Percentiles rank a stretch among this genome's conserved stretches.
Evolutionary conservation across 1,139 yeast genomes (phyloP).

Genomic region (Nakaseomyces kungkrabaensis): DNA sequence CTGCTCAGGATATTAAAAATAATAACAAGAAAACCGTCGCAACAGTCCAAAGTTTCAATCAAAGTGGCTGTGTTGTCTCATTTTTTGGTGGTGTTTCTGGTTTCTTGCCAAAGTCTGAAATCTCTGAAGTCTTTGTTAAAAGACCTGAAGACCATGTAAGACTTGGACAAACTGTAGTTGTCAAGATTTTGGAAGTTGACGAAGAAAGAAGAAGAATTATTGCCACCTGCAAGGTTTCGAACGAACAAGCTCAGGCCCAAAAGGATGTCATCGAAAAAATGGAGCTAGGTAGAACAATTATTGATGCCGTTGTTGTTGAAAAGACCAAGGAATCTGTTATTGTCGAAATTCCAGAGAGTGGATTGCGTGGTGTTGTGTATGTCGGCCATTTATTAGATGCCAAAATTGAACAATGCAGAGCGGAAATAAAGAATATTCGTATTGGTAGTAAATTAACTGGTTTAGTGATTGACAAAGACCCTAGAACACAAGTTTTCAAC

Average conservation of each 20-base stretch:
- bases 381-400: constrained; percentile 73
- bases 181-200: constrained; percentile 53
- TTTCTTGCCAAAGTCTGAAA: constrained; percentile 76
- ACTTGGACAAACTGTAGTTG: constrained; percentile 76
- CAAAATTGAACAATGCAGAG: constrained; percentile 62
- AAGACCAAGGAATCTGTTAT: constrained; percentile 64
- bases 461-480: constrained; percentile 60
- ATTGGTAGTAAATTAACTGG: constrained; percentile 54
- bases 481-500: constrained; percentile 48
- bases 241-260: constrained; percentile 42
- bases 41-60: constrained; percentile 61
- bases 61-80: constrained; percentile 71
- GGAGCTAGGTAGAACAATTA: constrained; percentile 52
- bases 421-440: constrained; percentile 44
- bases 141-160: constrained; percentile 71
- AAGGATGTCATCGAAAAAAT: constrained; percentile 40
- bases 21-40: constrained; percentile 61
- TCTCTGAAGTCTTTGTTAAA: constrained; percentile 77
- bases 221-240: constrained; percentile 66
- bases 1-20: constrained; percentile 32
- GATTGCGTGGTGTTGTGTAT: constrained; percentile 60
- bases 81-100: constrained; percentile 76
- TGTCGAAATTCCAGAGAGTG: constrained; percentile 48
- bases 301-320: constrained; percentile 57
- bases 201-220: constrained; percentile 45